phyloP scores from a whole-genome alignment of 1,284 basidiomycete species.

The Mycosarcoma maydis region DNA sequence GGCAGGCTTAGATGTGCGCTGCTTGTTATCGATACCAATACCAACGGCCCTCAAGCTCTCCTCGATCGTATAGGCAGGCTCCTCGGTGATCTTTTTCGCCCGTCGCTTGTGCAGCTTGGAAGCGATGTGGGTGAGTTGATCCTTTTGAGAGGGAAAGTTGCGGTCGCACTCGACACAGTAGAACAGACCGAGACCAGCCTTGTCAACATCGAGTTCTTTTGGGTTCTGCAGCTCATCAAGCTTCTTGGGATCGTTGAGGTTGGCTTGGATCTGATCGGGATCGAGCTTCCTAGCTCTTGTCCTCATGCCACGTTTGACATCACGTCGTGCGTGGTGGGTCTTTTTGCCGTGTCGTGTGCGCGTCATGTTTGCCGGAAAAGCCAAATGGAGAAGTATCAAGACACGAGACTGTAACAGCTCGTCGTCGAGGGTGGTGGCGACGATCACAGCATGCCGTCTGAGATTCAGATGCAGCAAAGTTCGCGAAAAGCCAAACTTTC shows the following conservation, averaged over 20 bases:
- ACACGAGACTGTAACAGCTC: neutral
- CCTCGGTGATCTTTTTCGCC: constrained; percentile 61
- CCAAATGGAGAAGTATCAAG: neutral
- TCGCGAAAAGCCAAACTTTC: no score
- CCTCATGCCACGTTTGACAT: constrained; percentile 63
- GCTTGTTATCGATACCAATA: constrained; percentile 62
- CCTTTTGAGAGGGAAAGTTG: constrained; percentile 60
- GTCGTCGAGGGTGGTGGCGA: constrained; percentile 3
- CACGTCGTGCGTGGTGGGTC: constrained; percentile 64
- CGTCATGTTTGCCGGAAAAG: constrained; percentile 40
- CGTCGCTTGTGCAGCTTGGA: constrained; percentile 65
- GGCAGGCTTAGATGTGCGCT: constrained; percentile 35
- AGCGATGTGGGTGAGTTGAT: constrained; percentile 57
- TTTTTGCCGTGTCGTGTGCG: constrained; percentile 62
- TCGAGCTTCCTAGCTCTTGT: constrained; percentile 65
- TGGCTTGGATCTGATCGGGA: constrained; percentile 63
- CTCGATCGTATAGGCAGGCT: constrained; percentile 63
- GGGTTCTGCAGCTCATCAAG: constrained; percentile 57
- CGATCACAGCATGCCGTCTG: neutral
- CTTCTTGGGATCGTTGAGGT: constrained; percentile 54
- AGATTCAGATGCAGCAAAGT: no score
- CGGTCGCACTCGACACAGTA: constrained; percentile 67
- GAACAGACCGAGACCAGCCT: constrained; percentile 66
- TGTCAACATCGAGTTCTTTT: constrained; percentile 61
- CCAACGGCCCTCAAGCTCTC: constrained; percentile 61